phyloP scores from a whole-genome alignment of 352 stramenopile species.

The Detonula confervacea region DNA sequence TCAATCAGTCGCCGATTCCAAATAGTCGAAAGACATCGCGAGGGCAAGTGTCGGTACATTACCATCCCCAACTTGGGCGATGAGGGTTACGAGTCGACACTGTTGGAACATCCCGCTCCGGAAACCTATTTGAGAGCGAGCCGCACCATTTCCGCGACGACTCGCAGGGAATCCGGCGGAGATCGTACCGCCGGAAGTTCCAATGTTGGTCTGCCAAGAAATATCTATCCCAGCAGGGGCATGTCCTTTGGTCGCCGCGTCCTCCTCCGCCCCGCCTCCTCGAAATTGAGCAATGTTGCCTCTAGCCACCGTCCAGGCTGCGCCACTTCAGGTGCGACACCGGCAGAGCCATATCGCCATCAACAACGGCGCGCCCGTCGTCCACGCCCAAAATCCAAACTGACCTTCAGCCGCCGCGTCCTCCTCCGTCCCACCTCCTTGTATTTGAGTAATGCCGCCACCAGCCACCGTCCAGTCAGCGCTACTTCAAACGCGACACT shows the following conservation, averaged over 20 bases:
- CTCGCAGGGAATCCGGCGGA: too few species aligned
- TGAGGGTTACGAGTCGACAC: conserved; percentile 55
- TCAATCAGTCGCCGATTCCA: not conserved
- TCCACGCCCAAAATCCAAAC: too few species aligned
- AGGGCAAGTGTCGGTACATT: conserved; percentile 54
- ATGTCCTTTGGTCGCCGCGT: conserved; percentile 48
- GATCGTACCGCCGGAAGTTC: too few species aligned
- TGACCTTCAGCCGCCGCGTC: conserved; percentile 43
- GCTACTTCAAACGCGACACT: too few species aligned
- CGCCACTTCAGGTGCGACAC: too few species aligned
- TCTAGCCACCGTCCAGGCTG: too few species aligned
- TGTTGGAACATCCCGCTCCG: conserved; percentile 19
- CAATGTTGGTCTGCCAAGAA: not conserved
- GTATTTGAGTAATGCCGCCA: too few species aligned
- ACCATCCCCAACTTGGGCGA: conserved; percentile 62
- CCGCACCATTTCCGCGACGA: not conserved
- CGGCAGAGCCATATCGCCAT: too few species aligned
- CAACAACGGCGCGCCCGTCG: too few species aligned
- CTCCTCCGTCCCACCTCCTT: too few species aligned
- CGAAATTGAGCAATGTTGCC: too few species aligned
- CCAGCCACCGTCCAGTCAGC: too few species aligned
- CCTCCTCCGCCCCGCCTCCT: conserved; percentile 22
- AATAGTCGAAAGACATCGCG: not conserved
- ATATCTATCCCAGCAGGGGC: not conserved
- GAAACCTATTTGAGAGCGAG: not conserved